Conservation (phyloP, 441 rosid species). For the Capsella rubella region DNA sequence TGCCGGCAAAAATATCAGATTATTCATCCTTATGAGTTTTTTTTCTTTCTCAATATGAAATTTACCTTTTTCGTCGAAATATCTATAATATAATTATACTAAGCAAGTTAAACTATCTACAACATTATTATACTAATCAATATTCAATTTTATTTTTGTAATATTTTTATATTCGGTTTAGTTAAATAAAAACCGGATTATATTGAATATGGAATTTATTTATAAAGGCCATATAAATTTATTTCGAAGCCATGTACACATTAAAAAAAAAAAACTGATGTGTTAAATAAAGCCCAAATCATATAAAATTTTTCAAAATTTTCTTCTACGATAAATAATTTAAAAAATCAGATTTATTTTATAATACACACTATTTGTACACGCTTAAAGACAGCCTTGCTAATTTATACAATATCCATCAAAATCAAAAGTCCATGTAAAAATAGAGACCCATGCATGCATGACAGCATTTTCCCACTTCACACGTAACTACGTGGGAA, state of each 20-base stretch:
- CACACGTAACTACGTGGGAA: conserved; percentile 46
- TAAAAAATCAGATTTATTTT: background rate
- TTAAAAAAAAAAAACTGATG: background rate
- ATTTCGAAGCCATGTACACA: background rate
- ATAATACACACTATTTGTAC: conserved; percentile 13
- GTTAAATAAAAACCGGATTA: too few species aligned
- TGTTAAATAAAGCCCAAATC: background rate
- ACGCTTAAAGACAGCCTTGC: conserved; percentile 21
- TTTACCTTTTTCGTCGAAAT: too few species aligned
- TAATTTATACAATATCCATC: conserved; percentile 11
- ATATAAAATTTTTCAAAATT: background rate
- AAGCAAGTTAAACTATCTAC: too few species aligned
- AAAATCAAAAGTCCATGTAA: background rate
- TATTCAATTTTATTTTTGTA: too few species aligned
- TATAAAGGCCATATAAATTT: background rate
- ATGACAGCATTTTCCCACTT: conserved; percentile 39
- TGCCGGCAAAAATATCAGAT: background rate
- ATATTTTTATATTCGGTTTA: too few species aligned
- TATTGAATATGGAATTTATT: background rate
- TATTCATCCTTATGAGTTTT: background rate
- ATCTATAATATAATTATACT: too few species aligned
- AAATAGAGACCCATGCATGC: conserved; percentile 41
- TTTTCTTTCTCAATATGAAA: too few species aligned
- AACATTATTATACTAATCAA: too few species aligned
- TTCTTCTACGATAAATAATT: background rate